Conservation (phyloP, 2,329 filamentous ascomycete species). For the Colletotrichum karsti region DNA sequence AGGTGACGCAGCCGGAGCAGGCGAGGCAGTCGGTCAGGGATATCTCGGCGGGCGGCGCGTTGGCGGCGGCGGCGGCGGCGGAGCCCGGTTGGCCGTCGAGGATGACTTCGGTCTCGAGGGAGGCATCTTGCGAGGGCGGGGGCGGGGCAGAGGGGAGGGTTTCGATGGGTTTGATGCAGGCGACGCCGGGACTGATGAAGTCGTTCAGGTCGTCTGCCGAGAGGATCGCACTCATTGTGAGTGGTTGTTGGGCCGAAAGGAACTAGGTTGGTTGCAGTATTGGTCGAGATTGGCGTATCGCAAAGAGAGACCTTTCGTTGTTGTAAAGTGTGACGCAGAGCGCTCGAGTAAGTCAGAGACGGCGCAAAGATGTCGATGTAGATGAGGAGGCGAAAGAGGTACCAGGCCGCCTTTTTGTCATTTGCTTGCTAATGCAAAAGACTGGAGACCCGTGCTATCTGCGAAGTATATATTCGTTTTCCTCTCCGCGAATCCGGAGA, state of each 20-base stretch:
- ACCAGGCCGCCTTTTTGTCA: background rate
- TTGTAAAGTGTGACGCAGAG: background rate
- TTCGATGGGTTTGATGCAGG: slow-evolving; percentile 97
- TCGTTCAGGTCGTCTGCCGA: slow-evolving; percentile 97
- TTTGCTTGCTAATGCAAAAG: background rate
- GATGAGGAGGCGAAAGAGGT: background rate
- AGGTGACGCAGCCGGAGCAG: slow-evolving; percentile 97
- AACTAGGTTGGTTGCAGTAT: too few relatives aligned
- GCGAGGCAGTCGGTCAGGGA: slow-evolving; percentile 97
- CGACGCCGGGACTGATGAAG: slow-evolving; percentile 97
- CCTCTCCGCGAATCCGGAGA: slow-evolving; percentile 24
- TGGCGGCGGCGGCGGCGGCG: slow-evolving; percentile 56
- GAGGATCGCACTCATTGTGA: slow-evolving; percentile 91
- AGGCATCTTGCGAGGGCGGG: slow-evolving; percentile 37
- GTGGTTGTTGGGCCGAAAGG: background rate
- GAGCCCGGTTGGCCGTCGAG: slow-evolving; percentile 81
- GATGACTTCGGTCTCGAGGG: slow-evolving; percentile 82
- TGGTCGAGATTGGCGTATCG: background rate
- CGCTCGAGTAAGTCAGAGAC: too few relatives aligned
- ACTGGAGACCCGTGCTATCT: too few relatives aligned
- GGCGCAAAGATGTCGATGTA: background rate
- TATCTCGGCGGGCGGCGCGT: slow-evolving; percentile 85
- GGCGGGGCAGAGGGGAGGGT: slow-evolving; percentile 76
- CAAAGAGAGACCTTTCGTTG: background rate
- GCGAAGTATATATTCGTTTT: too few relatives aligned